Evolutionary conservation across 2,329 filamentous ascomycete species (phyloP).

Genomic region (Microascus cirrosus): DNA sequence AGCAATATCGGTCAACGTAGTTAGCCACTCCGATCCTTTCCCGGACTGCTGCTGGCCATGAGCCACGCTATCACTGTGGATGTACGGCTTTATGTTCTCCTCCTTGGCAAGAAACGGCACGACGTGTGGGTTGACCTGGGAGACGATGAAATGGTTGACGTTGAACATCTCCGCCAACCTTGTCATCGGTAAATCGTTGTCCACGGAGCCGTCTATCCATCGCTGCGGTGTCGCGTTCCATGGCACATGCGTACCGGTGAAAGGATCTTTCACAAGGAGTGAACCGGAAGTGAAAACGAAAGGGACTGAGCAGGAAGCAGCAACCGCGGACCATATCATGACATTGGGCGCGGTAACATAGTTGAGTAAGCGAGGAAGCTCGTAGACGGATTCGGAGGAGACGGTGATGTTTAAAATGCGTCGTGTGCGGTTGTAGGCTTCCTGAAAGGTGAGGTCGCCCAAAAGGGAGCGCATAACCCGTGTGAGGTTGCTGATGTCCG

Average conservation of each 20-base stretch:
- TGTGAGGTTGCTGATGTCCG: conserved; percentile 72
- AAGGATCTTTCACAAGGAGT: conserved; percentile 73
- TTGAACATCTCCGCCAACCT: conserved; percentile 92
- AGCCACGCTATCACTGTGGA: neutral
- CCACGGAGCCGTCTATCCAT: conserved; percentile 92
- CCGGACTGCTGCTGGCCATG: conserved; percentile 6
- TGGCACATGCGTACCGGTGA: conserved; percentile 63
- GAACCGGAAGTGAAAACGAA: conserved; percentile 71
- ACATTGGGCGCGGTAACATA: conserved; percentile 92
- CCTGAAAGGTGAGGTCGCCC: conserved; percentile 87
- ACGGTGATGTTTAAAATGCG: conserved; percentile 91
- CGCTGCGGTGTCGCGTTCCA: conserved; percentile 81
- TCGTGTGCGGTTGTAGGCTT: conserved; percentile 89
- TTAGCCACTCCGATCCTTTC: conserved; percentile 46
- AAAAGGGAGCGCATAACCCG: conserved; percentile 72
- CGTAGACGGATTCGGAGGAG: conserved; percentile 76
- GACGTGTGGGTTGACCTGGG: conserved; percentile 91
- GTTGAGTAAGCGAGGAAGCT: conserved; percentile 77
- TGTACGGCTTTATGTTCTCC: conserved; percentile 38
- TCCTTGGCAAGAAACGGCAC: conserved; percentile 75
- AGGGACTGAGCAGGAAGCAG: conserved; percentile 90
- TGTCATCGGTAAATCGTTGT: conserved; percentile 88
- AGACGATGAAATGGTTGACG: conserved; percentile 96
- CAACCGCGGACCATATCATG: conserved; percentile 91
- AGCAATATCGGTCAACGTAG: conserved; percentile 58